Base-by-base conservation (phyloP, 768 basidiomycete genomes). In the Amanita fuliginea region DNA sequence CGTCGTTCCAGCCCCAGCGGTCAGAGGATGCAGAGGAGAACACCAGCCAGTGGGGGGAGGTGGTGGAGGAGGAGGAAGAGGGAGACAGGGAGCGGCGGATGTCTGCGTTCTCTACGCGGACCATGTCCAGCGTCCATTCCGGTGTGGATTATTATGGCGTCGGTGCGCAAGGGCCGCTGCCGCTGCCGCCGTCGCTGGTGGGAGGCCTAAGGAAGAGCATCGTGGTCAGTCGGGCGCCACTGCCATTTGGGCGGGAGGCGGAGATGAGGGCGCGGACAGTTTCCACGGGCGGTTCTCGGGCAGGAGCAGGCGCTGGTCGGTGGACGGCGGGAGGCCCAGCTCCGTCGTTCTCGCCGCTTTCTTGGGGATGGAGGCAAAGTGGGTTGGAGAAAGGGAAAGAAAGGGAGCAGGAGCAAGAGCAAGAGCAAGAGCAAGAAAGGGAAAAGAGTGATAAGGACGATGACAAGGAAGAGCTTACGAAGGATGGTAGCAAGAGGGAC, bases 161-260 rank as follows among this genome's bases (percentile, higher is more conserved):
- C 1, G 19, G 21, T 19, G n/a, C 28, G 11, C 28, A 4, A 8
- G 47, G 14, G 16, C n/a, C 33, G 22, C 22, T 24, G 13, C 47
- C n/a, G n/a, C n/a, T n/a, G n/a, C n/a, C n/a, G n/a, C n/a, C 36
- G 22, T 24, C 22, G 22, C 22, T 5, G 6, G 14, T n/a, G 2
- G 40, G 48, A 49, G 48, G 30, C 4, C 28, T 26, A 10, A 34
- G 49, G 49, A 50, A 33, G 14, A 34, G 16, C 11, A 32, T 26
- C 4, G 7, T 42, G 0, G 40, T 49, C 4, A 30, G 28, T 10
- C 19, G 30, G 19, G 24, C 7, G 30, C 39, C 42, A 3, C 22
- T 50, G 33, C 41, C 41, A 5, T 26, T 50, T 43, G 49, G 49
- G 19, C 40, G 49, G 18, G 41, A 50, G 30, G 41, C 41, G 33